These are phyloP conservation scores for Ustilago loliicola DNA, from an alignment of 1,284 basidiomycete species.

Conservation along the genomic window DNA sequence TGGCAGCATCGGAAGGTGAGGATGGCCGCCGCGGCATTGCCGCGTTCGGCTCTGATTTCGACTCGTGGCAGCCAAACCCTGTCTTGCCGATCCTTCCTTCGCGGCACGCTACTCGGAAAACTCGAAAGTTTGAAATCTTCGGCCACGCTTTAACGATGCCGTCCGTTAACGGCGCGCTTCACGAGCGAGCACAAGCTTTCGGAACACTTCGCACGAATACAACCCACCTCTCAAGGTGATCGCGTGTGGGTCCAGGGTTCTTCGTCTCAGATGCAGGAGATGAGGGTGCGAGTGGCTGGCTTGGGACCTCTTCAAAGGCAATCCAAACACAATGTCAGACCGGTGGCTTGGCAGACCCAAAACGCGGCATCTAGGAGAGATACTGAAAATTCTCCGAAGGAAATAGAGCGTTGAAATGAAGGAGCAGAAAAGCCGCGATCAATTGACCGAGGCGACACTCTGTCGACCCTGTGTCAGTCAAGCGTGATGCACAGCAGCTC, in stretches of 20 bases:
- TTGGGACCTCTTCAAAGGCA: neutral
- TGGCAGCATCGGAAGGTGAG: neutral
- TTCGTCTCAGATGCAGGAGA: neutral
- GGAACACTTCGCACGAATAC: constrained; percentile 5
- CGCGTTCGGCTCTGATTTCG: constrained; percentile 6
- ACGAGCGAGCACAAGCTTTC: neutral
- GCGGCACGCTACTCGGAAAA: neutral
- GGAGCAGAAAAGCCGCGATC: constrained; percentile 6
- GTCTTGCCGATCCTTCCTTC: neutral
- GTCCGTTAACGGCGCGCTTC: neutral
- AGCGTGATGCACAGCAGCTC: constrained; percentile 39
- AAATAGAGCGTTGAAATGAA: constrained; percentile 3
- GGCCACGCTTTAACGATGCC: constrained; percentile 7
- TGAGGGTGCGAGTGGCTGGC: neutral
- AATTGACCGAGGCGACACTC: constrained; percentile 3
- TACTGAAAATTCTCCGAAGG: constrained; percentile 12
- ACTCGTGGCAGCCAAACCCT: constrained; percentile 8
- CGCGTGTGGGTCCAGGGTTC: constrained; percentile 13
- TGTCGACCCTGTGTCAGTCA: constrained; percentile 2
- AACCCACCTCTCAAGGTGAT: neutral
- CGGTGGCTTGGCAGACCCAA: neutral
- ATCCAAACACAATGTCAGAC: neutral
- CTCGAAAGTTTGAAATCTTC: constrained; percentile 9
- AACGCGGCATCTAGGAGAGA: neutral
- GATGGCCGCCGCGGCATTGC: constrained; percentile 7